Conservation (phyloP, 2,329 filamentous ascomycete species). For the Zymoseptoria tritici region DNA sequence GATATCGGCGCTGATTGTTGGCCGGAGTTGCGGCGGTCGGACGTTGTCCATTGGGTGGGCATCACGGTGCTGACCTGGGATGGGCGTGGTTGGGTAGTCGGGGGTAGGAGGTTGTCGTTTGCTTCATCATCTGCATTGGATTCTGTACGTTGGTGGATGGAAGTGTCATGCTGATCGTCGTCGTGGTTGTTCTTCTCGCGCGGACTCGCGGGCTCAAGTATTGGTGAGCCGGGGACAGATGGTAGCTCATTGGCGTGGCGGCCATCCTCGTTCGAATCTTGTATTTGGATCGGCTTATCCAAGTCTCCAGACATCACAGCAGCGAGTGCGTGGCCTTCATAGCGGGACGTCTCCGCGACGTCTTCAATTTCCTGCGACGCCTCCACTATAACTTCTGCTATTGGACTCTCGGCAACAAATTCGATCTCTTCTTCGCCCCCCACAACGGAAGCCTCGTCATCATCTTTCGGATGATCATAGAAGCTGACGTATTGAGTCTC, state of each 20-base stretch:
- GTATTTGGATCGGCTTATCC: not conserved
- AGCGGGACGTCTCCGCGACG: not conserved
- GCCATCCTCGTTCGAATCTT: not conserved
- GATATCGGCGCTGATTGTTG: not conserved
- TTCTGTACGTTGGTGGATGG: not conserved
- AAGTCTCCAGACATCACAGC: not conserved
- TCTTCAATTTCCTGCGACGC: not conserved
- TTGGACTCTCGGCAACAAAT: not conserved
- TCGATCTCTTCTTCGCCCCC: not conserved
- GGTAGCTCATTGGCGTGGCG: not conserved
- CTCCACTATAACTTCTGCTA: not conserved
- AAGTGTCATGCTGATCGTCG: too few species aligned
- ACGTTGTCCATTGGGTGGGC: slow-evolving; percentile 1
- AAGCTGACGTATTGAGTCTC: slow-evolving; percentile 1
- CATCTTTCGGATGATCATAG: not conserved
- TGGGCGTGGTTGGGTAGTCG: not conserved
- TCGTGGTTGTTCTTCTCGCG: too few species aligned
- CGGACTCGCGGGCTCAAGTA: not conserved
- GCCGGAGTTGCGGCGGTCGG: slow-evolving; percentile 2
- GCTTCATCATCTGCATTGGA: not conserved
- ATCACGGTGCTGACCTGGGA: slow-evolving; percentile 10
- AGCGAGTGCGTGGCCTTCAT: not conserved
- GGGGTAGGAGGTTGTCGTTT: not conserved
- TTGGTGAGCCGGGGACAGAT: not conserved
- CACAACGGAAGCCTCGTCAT: not conserved